phyloP scores from a whole-genome alignment of 2,329 filamentous ascomycete genomes.

The Dendrostoma leiphaemia region DNA sequence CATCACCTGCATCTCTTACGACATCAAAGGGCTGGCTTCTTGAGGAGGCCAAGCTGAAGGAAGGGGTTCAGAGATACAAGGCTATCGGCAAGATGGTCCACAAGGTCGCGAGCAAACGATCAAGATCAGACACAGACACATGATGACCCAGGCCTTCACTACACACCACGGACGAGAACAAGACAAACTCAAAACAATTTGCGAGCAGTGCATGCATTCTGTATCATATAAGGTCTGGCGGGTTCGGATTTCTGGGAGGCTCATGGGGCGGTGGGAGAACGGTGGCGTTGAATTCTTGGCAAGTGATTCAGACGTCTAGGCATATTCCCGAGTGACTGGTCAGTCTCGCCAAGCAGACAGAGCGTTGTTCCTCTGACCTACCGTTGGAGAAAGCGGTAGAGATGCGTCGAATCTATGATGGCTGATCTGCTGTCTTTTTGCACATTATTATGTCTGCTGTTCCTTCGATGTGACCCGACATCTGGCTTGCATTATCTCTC shows the following conservation, averaged over 20 bases:
- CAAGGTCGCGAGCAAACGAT: background rate
- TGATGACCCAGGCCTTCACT: background rate
- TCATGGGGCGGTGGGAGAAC: constrained; percentile 6
- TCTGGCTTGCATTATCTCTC: too few relatives aligned
- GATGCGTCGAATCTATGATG: background rate
- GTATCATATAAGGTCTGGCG: constrained; percentile 15
- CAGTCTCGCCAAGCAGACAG: constrained; percentile 1
- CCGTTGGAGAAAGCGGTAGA: background rate
- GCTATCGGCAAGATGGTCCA: too few relatives aligned
- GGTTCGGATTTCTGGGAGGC: background rate
- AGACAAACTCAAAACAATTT: background rate
- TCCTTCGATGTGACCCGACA: too few relatives aligned
- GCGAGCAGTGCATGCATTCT: constrained; percentile 15
- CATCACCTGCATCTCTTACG: too few relatives aligned
- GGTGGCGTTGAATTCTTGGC: constrained; percentile 4
- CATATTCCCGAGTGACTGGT: background rate
- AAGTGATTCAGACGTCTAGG: background rate
- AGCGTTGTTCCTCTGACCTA: background rate
- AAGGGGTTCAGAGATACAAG: too few relatives aligned
- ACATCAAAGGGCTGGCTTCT: too few relatives aligned
- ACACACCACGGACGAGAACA: background rate
- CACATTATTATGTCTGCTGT: too few relatives aligned
- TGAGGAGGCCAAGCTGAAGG: too few relatives aligned
- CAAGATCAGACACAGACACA: background rate
- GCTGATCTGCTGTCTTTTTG: constrained; percentile 4